A percentile compares a stretch with the other conserved stretches of the same genome.
phyloP scores from a whole-genome alignment of 1,284 basidiomycete species.

The Phylloboletellus chloephorus region DNA sequence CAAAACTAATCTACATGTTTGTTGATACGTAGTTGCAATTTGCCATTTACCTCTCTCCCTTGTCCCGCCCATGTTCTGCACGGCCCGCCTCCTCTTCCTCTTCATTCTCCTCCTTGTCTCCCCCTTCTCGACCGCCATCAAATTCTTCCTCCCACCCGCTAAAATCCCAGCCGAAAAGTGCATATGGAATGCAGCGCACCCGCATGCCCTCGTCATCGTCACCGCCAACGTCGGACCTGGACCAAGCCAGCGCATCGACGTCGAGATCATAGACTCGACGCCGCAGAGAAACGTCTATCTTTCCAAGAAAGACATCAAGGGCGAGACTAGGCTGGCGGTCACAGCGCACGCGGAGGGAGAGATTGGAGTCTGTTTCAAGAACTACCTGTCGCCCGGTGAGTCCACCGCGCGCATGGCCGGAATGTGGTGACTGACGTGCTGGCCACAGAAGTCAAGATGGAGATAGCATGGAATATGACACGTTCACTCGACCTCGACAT shows the following conservation, averaged over 20 bases:
- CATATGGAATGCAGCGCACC: conserved; percentile 90
- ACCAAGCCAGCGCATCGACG: conserved; percentile 75
- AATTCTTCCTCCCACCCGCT: conserved; percentile 71
- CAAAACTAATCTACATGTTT: no score
- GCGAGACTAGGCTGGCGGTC: conserved; percentile 89
- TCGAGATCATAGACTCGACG: conserved; percentile 91
- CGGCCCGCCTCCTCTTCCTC: conserved; percentile 1
- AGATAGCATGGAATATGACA: conserved; percentile 37
- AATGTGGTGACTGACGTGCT: not conserved
- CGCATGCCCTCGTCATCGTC: conserved; percentile 85
- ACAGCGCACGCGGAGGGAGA: conserved; percentile 93
- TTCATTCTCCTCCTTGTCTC: conserved; percentile 35
- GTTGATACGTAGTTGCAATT: no score
- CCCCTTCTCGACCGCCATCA: conserved; percentile 57
- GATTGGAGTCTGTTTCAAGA: conserved; percentile 92
- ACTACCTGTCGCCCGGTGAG: conserved; percentile 68
- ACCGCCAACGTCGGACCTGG: conserved; percentile 85
- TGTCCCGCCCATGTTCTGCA: conserved; percentile 7
- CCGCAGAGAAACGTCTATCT: conserved; percentile 88
- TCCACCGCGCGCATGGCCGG: conserved; percentile 17
- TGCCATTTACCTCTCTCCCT: conserved; percentile 3
- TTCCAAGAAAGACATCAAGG: conserved; percentile 82
- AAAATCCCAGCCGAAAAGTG: conserved; percentile 74
- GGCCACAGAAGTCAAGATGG: conserved; percentile 18
- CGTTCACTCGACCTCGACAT: conserved; percentile 89